Conservation (phyloP, 1,284 basidiomycete genomes). For the Xerocomus nothofagi region DNA sequence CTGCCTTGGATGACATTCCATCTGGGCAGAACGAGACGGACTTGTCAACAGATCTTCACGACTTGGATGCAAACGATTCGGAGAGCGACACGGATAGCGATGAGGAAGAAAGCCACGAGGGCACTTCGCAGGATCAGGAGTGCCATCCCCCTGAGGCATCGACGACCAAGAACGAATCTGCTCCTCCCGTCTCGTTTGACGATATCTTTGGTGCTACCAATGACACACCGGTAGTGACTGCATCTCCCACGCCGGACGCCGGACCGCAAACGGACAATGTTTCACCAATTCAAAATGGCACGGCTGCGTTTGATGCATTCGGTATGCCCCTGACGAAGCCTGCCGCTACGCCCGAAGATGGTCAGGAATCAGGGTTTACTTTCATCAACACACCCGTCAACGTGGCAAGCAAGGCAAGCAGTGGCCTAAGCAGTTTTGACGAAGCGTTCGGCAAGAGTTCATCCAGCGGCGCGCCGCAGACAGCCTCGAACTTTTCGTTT, state of each 20-base stretch:
- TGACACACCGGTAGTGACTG: slow-evolving; percentile 3
- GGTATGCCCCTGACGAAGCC: slow-evolving; percentile 28
- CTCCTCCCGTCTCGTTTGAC: slow-evolving; percentile 31
- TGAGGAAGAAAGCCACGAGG: slow-evolving; percentile 45
- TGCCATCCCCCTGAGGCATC: slow-evolving; percentile 21
- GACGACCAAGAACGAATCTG: slow-evolving; percentile 19
- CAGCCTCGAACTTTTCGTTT: slow-evolving; percentile 55
- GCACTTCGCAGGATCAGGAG: slow-evolving; percentile 18
- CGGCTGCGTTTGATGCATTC: slow-evolving; percentile 32
- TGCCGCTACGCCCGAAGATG: slow-evolving; percentile 16
- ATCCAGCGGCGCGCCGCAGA: slow-evolving; percentile 35
- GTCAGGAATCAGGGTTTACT: slow-evolving; percentile 24
- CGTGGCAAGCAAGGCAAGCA: slow-evolving; percentile 21
- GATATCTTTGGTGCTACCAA: slow-evolving; percentile 33
- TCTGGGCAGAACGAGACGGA: slow-evolving; percentile 47
- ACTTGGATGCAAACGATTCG: slow-evolving; percentile 64
- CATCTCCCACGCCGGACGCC: slow-evolving; percentile 5
- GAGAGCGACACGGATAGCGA: slow-evolving; percentile 50
- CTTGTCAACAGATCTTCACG: slow-evolving; percentile 54
- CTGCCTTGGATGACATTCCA: slow-evolving; percentile 44
- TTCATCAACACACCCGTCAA: slow-evolving; percentile 22
- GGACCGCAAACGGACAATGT: slow-evolving; percentile 25
- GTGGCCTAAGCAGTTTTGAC: slow-evolving; percentile 71
- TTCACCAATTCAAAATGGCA: slow-evolving; percentile 23
- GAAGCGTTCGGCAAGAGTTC: slow-evolving; percentile 64